Base-by-base conservation (phyloP, 2,329 filamentous ascomycete species). In the Biscogniauxia mediterranea region DNA sequence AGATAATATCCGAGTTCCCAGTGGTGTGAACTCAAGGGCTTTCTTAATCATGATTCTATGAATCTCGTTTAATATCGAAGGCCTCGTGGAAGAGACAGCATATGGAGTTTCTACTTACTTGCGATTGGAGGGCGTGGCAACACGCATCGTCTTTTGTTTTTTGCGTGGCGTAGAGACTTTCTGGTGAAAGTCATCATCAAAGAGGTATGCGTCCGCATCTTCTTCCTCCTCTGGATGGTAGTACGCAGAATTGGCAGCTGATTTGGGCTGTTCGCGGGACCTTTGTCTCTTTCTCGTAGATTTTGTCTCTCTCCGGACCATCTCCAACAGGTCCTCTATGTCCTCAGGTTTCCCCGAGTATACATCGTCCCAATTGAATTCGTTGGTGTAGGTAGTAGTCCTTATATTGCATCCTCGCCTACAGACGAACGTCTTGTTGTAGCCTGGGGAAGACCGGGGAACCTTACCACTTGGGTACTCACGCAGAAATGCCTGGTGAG, bases 291-390 rank as follows among this genome's bases (percentile, higher is more conserved):
- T 89, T 61, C 88, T 85, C 1, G 87, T 90, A 25, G 85, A 83
- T 71, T 91, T 93, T 15, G 95, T 96, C 59, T 87, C 85, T 46
- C 79, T 83, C 71, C 90, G 85, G 17, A 97, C 83, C 64, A 89
- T 78, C 28, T 89, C 83, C 42, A 90, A 81, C 52, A 97, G 75
- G 5, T 81, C 73, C 54, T 85, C 83, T 28, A 97, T 81, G 64
- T 89, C 84, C n/a, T 88, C 81, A 21, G 81, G 80, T 32, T 81
- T 80, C n/a, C 87, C 87, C 0, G 79, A 81, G 69, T 92, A 96
- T 1, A 96, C 77, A 52, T 97, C 87, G 72, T 97, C 93, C 95
- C 95, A 99, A 1, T 85, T 75, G 67, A 99, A 97, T 69, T 97
- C 93, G 15, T 95, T 87, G 0, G 94, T 97, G 73, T 98, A 99